Percentiles rank a stretch among this genome's conserved stretches.
Evolutionary conservation across 768 basidiomycete species (phyloP).

Genomic region (Tylopilus rubrobrunneus): DNA sequence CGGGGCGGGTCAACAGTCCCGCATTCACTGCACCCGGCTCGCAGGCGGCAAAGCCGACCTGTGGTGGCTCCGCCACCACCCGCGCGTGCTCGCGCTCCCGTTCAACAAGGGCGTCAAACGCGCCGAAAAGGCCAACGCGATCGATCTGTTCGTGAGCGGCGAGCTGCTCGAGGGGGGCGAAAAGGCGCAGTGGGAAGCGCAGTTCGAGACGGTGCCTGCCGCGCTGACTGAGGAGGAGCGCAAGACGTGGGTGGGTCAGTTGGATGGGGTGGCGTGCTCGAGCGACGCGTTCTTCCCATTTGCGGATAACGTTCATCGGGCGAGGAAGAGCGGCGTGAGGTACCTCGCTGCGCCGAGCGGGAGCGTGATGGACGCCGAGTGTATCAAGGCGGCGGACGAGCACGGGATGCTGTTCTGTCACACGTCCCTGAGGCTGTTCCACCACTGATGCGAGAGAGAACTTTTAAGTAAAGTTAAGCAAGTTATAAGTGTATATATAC

Average conservation of each 20-base stretch:
- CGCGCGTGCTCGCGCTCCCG: conserved; percentile 84
- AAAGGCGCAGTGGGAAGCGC: conserved; percentile 83
- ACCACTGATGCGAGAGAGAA: conserved; percentile 54
- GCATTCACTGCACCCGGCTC: conserved; percentile 98
- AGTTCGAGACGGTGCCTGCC: conserved; percentile 72
- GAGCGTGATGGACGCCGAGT: conserved; percentile 96
- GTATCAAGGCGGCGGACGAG: conserved; percentile 95
- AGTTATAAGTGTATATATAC: conserved; percentile 3
- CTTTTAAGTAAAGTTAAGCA: no score
- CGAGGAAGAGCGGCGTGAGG: conserved; percentile 84
- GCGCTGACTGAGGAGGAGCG: conserved; percentile 68
- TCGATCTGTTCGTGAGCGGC: conserved; percentile 92
- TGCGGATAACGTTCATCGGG: conserved; percentile 95
- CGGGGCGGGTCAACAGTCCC: conserved; percentile 97
- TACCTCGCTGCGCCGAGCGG: conserved; percentile 92
- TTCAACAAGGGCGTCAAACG: conserved; percentile 98
- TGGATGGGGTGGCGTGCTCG: conserved; percentile 87
- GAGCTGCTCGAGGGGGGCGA: conserved; percentile 88
- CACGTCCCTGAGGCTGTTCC: conserved; percentile 85
- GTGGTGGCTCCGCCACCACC: conserved; percentile 99
- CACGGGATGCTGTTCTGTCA: conserved; percentile 89
- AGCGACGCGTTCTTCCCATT: conserved; percentile 99
- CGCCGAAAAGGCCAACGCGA: conserved; percentile 97
- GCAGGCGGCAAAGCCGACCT: conserved; percentile 98
- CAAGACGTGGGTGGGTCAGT: conserved; percentile 64